A percentile compares a stretch with the other conserved stretches of the same genome.
Conservation (phyloP, 129 eudicot species). For the Pseudognaphalium luteoalbum region DNA sequence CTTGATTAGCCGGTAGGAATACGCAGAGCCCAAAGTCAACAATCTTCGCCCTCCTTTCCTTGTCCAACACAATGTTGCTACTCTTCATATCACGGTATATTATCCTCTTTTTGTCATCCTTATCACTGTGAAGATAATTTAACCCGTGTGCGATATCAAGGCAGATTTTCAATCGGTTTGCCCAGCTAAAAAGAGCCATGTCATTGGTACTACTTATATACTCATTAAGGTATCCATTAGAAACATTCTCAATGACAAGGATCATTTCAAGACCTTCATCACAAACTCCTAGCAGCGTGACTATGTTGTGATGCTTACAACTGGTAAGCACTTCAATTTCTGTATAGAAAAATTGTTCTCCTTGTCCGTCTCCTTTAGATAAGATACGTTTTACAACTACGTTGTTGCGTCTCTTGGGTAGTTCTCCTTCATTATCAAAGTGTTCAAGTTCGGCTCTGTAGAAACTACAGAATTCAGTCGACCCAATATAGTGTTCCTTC, state of each 20-base stretch:
- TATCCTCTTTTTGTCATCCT: neutral
- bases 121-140: no score
- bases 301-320: no score
- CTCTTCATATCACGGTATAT: neutral
- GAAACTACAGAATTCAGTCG: no score
- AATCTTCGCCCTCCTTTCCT: slow-evolving; percentile 12
- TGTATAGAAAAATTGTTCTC: neutral
- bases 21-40: neutral
- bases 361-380: neutral
- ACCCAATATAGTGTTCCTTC: neutral
- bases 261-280: no score
- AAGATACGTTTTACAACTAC: neutral
- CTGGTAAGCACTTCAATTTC: no score
- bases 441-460: slow-evolving; percentile 9
- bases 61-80: neutral
- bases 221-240: no score
- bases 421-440: neutral
- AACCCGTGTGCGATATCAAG: no score
- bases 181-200: no score
- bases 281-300: no score
- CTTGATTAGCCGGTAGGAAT: neutral
- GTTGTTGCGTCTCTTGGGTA: neutral
- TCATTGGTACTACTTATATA: no score
- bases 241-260: no score
- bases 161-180: no score